Evolutionary conservation across 1,139 yeast genomes (phyloP).

Genomic region (Zygosaccharomyces pseudobailii): DNA sequence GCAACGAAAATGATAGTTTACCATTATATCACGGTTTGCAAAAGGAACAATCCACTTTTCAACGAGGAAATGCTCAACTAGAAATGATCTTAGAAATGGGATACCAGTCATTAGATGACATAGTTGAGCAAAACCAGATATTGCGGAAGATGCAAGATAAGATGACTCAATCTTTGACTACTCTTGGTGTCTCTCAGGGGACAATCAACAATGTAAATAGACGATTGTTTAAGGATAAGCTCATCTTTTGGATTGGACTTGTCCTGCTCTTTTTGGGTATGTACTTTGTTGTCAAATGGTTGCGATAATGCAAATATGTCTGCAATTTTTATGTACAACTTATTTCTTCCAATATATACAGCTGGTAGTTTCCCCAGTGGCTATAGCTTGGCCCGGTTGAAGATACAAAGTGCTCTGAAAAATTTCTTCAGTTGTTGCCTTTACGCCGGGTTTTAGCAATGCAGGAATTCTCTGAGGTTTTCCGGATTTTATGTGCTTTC

Average conservation of each 20-base stretch:
- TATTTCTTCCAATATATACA: constrained; percentile 52
- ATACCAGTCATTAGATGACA: constrained; percentile 75
- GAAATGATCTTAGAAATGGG: constrained; percentile 93
- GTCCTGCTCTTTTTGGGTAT: constrained; percentile 58
- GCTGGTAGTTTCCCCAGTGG: constrained; percentile 58
- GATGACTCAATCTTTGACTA: constrained; percentile 64
- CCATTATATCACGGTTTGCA: constrained; percentile 61
- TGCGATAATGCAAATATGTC: constrained; percentile 40
- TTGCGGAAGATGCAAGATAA: constrained; percentile 59
- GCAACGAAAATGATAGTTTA: constrained; percentile 28
- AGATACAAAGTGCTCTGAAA: constrained; percentile 47
- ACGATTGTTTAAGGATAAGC: constrained; percentile 84
- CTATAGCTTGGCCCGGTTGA: constrained; percentile 49
- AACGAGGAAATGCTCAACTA: constrained; percentile 71
- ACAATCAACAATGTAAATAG: constrained; percentile 79
- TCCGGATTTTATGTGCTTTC: constrained; percentile 56
- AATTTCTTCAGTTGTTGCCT: constrained; percentile 11
- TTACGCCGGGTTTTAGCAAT: constrained; percentile 50
- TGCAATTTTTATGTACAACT: constrained; percentile 3
- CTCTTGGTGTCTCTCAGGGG: constrained; percentile 81
- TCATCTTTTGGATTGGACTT: constrained; percentile 79
- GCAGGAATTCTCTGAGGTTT: constrained; percentile 54
- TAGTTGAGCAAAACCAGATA: constrained; percentile 77
- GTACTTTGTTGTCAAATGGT: constrained; percentile 62
- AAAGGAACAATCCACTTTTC: constrained; percentile 61